Evolutionary conservation across 345 rosid genomes (phyloP).

Genomic region (Clausena lansium): DNA sequence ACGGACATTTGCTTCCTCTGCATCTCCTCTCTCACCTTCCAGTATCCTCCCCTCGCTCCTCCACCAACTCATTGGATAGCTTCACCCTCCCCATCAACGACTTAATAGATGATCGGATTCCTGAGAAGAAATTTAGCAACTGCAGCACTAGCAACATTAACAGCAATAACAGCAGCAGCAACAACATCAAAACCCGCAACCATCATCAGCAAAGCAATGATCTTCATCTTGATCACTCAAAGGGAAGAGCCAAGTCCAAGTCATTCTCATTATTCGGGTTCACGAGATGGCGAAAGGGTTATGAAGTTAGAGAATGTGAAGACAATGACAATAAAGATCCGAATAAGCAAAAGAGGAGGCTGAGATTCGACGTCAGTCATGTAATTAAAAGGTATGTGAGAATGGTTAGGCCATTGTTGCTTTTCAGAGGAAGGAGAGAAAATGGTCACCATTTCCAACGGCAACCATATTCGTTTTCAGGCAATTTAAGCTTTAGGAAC

Average conservation of each 20-base stretch:
- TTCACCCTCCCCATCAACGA: conserved; percentile 54
- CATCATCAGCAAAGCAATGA: conserved; percentile 10
- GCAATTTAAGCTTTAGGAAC: conserved; percentile 33
- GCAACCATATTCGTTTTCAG: conserved; percentile 55
- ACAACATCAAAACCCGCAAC: not conserved
- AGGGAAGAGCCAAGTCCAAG: conserved; percentile 45
- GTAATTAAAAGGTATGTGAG: conserved; percentile 55
- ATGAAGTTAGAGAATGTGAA: conserved; percentile 40
- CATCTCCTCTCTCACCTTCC: conserved; percentile 83
- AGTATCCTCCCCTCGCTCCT: conserved; percentile 70
- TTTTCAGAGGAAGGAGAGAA: conserved; percentile 55
- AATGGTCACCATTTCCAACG: conserved; percentile 30
- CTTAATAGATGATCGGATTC: conserved; percentile 32
- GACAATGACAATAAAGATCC: conserved; percentile 26
- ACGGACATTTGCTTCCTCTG: conserved; percentile 96
- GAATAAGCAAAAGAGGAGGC: conserved; percentile 45
- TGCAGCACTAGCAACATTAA: conserved; percentile 6
- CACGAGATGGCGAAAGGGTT: conserved; percentile 50
- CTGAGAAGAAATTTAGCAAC: conserved; percentile 8
- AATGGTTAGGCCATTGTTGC: conserved; percentile 47
- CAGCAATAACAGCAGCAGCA: conserved; percentile 6
- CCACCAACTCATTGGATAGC: conserved; percentile 69
- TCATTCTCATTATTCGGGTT: conserved; percentile 74
- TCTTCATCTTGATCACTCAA: conserved; percentile 15
- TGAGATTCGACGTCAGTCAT: conserved; percentile 59